Conservation (phyloP, 2,329 filamentous ascomycete genomes). For the Akanthomyces uredinophilus region DNA sequence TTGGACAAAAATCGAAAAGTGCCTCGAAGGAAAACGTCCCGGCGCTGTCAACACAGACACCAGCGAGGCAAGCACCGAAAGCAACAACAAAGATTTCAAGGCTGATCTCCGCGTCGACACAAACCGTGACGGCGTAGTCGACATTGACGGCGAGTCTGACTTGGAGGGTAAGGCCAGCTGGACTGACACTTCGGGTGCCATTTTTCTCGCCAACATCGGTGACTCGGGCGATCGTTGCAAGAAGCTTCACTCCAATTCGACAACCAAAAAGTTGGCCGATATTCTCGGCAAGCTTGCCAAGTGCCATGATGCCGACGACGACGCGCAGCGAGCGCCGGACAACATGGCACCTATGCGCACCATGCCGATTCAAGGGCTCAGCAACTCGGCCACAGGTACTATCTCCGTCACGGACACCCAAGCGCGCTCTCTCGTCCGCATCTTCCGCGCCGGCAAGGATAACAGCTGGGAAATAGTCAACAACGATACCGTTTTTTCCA, state of each 20-base stretch:
- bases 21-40: too few relatives aligned
- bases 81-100: neutral
- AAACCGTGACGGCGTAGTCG: too few relatives aligned
- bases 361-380: slow-evolving; percentile 21
- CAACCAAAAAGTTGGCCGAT: neutral
- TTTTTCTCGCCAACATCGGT: too few relatives aligned
- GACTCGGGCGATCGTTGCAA: slow-evolving; percentile 20
- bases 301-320: slow-evolving; percentile 33
- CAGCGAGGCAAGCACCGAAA: too few relatives aligned
- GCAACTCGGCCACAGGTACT: slow-evolving; percentile 16
- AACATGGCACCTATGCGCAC: slow-evolving; percentile 30
- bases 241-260: slow-evolving; percentile 4
- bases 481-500: neutral
- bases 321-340: slow-evolving; percentile 27
- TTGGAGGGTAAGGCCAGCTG: too few relatives aligned
- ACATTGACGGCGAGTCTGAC: too few relatives aligned
- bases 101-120: neutral
- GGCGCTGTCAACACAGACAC: too few relatives aligned
- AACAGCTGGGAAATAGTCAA: neutral
- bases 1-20: too few relatives aligned
- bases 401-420: slow-evolving; percentile 17
- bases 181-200: too few relatives aligned
- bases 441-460: neutral
- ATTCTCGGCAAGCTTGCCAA: slow-evolving; percentile 18
- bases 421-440: neutral